These are phyloP conservation scores for Yamadazyma triangularis DNA, from an alignment of 1,139 yeast genomes.

Conservation along the genomic window DNA sequence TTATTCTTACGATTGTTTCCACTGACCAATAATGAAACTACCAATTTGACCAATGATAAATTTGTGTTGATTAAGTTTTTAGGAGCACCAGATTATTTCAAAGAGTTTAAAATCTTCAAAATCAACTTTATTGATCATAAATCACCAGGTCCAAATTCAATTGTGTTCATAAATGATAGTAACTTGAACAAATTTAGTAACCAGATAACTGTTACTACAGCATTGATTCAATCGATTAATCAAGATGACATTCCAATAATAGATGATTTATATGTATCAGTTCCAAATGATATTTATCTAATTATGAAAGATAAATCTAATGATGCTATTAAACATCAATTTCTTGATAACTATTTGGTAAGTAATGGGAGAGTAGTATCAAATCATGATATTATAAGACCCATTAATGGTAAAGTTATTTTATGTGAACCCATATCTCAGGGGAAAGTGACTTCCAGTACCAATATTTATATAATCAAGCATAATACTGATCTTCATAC, in stretches of 20 bases:
- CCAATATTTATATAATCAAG: conserved; percentile 52
- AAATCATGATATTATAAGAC: conserved; percentile 30
- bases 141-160: conserved; percentile 15
- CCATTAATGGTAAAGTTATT: conserved; percentile 47
- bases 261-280: conserved; percentile 31
- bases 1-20: conserved; percentile 32
- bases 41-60: conserved; percentile 10
- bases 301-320: conserved; percentile 26
- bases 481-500: conserved; percentile 7
- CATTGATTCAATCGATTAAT: conserved; percentile 27
- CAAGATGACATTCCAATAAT: conserved; percentile 24
- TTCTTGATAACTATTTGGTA: conserved; percentile 21
- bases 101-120: conserved; percentile 30
- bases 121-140: conserved; percentile 26
- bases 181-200: conserved; percentile 27
- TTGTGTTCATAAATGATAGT: conserved; percentile 37
- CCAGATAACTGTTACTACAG: conserved; percentile 31
- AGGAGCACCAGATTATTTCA: conserved; percentile 44
- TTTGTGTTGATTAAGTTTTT: conserved; percentile 34
- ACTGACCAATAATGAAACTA: conserved; percentile 9
- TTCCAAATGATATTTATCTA: conserved; percentile 42
- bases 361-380: conserved; percentile 31
- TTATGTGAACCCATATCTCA: conserved; percentile 74
- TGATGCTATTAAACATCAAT: conserved; percentile 24
- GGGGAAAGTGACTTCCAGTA: conserved; percentile 44